Percentiles rank a stretch among this genome's conserved stretches.
Evolutionary conservation across 2,329 filamentous ascomycete species (phyloP).

Genomic region (Orbilia ellipsospora): DNA sequence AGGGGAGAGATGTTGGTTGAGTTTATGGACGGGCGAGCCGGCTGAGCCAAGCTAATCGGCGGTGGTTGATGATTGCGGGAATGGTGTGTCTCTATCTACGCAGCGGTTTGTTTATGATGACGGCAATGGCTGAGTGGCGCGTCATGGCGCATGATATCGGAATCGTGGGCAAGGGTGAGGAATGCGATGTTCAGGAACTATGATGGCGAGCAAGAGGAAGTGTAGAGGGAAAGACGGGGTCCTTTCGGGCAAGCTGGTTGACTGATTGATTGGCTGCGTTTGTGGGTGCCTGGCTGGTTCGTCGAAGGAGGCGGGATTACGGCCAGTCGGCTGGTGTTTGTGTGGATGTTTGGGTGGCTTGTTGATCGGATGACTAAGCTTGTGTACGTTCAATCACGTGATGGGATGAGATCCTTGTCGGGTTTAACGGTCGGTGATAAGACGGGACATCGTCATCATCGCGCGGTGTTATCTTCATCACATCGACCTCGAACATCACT

Average conservation of each 20-base stretch:
- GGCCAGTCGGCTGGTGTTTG: no score
- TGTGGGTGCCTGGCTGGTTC: not conserved
- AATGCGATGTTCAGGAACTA: not conserved
- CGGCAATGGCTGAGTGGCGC: constrained; percentile 33
- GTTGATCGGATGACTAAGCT: no score
- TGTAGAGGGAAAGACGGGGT: not conserved
- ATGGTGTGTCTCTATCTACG: constrained; percentile 6
- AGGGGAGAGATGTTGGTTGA: not conserved
- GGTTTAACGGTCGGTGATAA: no score
- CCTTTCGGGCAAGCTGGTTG: no score
- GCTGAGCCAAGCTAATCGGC: not conserved
- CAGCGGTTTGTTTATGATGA: constrained; percentile 36
- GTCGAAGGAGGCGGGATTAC: no score
- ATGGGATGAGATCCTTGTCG: no score
- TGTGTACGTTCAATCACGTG: no score
- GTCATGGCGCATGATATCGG: constrained; percentile 47
- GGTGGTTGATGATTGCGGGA: not conserved
- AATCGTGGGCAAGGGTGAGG: constrained; percentile 4
- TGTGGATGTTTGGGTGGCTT: no score
- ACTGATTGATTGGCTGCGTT: not conserved
- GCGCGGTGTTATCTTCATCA: no score
- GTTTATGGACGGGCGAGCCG: not conserved
- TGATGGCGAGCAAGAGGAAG: not conserved
- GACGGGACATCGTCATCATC: no score
- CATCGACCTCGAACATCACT: no score